A percentile compares a stretch with the other conserved stretches of the same genome.
These are phyloP conservation scores for Rhododendron mucronatum DNA, from an alignment of 148 eudicot genomes.

Conservation along the genomic window DNA sequence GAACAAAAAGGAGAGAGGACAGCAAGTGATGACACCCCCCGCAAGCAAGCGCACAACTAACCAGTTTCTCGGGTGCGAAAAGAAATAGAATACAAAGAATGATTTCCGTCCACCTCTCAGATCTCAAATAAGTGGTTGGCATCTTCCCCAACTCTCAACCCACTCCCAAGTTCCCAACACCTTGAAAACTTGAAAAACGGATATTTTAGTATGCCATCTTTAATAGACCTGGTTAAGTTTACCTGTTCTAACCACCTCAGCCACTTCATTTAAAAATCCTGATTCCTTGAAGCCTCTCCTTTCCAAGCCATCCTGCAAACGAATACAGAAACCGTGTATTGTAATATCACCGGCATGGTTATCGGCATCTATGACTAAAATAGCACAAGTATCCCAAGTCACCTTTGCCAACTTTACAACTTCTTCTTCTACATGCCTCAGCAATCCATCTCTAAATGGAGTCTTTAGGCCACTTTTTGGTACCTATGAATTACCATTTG, in stretches of 20 bases:
- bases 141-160: background rate
- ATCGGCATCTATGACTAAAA: background rate
- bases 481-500: slow-evolving; percentile 43
- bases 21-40: background rate
- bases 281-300: slow-evolving; percentile 88
- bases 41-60: background rate
- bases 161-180: background rate
- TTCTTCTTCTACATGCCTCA: slow-evolving; percentile 82
- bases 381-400: slow-evolving; percentile 12
- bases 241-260: slow-evolving; percentile 94
- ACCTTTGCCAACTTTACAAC: slow-evolving; percentile 85
- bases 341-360: background rate
- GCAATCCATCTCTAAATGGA: slow-evolving; percentile 92
- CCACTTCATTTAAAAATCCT: slow-evolving; percentile 87
- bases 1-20: background rate
- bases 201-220: background rate
- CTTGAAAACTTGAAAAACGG: background rate
- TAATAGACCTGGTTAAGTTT: slow-evolving; percentile 5
- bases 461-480: slow-evolving; percentile 85
- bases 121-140: background rate
- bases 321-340: background rate
- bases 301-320: slow-evolving; percentile 86
- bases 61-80: background rate
- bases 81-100: background rate
- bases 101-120: background rate